Base-by-base conservation (phyloP, 2,329 filamentous ascomycete genomes). In the Cladorrhinum sp. region DNA sequence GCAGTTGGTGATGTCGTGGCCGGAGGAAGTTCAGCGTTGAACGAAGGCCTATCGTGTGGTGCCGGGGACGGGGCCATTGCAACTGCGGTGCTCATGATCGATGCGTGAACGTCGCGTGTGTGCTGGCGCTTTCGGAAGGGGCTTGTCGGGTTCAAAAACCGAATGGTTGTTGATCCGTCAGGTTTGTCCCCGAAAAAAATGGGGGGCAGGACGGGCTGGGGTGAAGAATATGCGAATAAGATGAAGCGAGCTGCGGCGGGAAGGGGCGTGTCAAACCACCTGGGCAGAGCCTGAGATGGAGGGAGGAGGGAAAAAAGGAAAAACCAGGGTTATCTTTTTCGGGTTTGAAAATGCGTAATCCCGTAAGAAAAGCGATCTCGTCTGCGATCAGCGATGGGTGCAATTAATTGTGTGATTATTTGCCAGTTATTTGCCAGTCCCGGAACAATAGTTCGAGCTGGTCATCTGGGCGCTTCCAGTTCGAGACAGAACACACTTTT, bases 11-110 rank as follows among this genome's bases (percentile, higher is more conserved):
- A 79, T 36, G 74, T 71, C 20, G 70, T 67, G 48, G 68, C 65
- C 56, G 73, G 68, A 41, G 75, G 69, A 64, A 80, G 73, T 67
- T 82, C 82, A 65, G 80, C 78, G 70, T 80, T 75, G 67, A 82
- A 84, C n/a, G 80, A 78, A 61, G 83, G 77, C 72, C 85, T 79
- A 73, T 88, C 85, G 73, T 87, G 85, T 67, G 85, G 85, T 76
- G 85, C 85, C 70, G 85, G 85, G 73, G 85, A 87, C 66, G 85
- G 85, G 72, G 83, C 85, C 85, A 88, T 87, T 70, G 85, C 84
- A 72, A 88, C 82, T 75, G 84, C 85, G 73, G 85, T 80, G 78
- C 85, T 88, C 85, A 88, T 88, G 73, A 69, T 86, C 65, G 59
- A 55, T 57, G 60, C 60, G 52, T 62, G 64, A 32, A 48, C 36